Base-by-base conservation (phyloP, 257 asterid species). In the Orobanche coerulescens region DNA sequence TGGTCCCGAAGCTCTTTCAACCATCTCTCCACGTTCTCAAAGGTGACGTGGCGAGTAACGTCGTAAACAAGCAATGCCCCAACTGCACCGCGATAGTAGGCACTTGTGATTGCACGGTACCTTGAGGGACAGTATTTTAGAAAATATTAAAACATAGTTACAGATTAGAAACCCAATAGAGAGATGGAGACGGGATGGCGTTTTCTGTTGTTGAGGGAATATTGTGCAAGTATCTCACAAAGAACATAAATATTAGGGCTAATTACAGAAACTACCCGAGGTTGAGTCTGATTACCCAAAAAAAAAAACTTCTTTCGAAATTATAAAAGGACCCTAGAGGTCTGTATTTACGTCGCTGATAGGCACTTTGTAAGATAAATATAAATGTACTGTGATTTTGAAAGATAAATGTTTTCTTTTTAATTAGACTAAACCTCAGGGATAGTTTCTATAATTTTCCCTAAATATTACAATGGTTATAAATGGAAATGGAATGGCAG, bases 91-190 rank as follows among this genome's bases (percentile, higher is more conserved):
- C 75, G 61, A 24, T 71, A 71, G 66, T 71, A 71, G 51, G 75
- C 75, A 49, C 75, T 71, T 26, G 75, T 71, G 71, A 71, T 71
- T 48, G 75, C 75, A 14, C 75, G 75, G 28, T 71, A 71, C 65
- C 75, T 71, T 42, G 39, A 42, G 46, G 42, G 43, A 56, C 1
- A 16, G 7, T 51, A 44, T 1, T 5, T 30, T 20, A 31, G 48
- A 8, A 30, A 26, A 39, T n/a, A 25, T 14, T 13, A 10, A 51
- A 7, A 60, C 24, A 44, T 50, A 14, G 12, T 24, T 49, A 34
- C 19, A 22, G 16, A 42, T 5, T 13, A 36, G 20, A 11, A 25
- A 8, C 6, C 13, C 23, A 28, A 5, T 5, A 4, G 24, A 16
- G 28, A 16, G 55, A 12, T 30, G 2, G 57, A 10, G 56, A 8